Evolutionary conservation across 495 filamentous ascomycete genomes (phyloP).

Genomic region (Massariosphaeria phaeospora): DNA sequence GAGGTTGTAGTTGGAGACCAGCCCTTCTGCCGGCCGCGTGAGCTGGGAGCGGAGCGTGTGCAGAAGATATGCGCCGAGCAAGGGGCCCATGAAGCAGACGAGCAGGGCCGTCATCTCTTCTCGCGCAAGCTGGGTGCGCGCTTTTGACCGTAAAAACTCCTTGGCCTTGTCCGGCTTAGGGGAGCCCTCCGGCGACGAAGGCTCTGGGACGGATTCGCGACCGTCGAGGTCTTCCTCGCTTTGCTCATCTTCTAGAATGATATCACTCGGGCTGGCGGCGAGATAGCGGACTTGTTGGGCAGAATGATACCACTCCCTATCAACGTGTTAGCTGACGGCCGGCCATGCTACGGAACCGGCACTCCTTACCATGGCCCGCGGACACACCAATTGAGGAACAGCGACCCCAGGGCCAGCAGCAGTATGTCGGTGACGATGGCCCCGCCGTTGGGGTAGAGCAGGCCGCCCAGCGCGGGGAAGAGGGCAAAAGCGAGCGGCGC

Average conservation of each 20-base stretch:
- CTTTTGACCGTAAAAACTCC: no score
- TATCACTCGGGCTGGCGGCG: constrained; percentile 8
- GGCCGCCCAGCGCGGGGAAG: constrained; percentile 75
- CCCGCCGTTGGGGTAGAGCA: constrained; percentile 80
- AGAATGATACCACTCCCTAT: constrained; percentile 83
- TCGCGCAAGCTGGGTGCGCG: constrained; percentile 12
- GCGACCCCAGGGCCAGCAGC: constrained; percentile 66
- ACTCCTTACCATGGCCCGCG: constrained; percentile 71
- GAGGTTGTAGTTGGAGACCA: constrained; percentile 88
- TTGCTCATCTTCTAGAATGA: constrained; percentile 46
- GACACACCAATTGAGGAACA: constrained; percentile 93
- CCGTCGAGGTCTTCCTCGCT: constrained; percentile 25
- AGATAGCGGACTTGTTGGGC: constrained; percentile 50
- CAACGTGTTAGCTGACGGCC: constrained; percentile 7
- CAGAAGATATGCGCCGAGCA: constrained; percentile 72
- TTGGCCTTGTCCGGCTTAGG: constrained; percentile 1
- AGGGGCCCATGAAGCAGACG: constrained; percentile 73
- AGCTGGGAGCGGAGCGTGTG: constrained; percentile 70
- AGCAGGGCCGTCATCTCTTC: constrained; percentile 63
- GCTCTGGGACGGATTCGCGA: constrained; percentile 20
- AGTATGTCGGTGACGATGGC: constrained; percentile 79
- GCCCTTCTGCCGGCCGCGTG: constrained; percentile 73
- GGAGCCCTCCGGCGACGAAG: constrained; percentile 41
- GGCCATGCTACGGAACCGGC: neutral
- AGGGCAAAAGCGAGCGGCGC: constrained; percentile 76